A percentile compares a stretch with the other conserved stretches of the same genome.
These are phyloP conservation scores for Eragrostis curvula DNA, from an alignment of 176 grass and related monocot genomes.

Conservation along the genomic window DNA sequence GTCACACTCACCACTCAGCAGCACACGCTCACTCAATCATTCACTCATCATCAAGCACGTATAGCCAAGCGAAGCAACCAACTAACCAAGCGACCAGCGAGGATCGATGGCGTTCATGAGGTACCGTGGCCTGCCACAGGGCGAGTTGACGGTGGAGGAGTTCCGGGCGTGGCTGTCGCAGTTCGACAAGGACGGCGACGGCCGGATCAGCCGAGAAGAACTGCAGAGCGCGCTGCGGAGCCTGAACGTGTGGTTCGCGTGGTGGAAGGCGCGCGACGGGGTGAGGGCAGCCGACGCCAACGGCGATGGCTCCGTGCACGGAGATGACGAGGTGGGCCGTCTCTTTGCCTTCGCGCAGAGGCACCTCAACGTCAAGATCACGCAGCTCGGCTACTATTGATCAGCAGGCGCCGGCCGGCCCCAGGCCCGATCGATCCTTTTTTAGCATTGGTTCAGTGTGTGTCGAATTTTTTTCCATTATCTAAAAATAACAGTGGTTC, in stretches of 20 bases:
- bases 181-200: constrained; percentile 69
- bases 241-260: constrained; percentile 68
- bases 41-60: not conserved
- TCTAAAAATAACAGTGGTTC: not conserved
- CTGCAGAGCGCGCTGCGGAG: constrained; percentile 65
- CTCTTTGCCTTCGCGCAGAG: constrained; percentile 69
- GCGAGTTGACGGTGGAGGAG: constrained; percentile 68
- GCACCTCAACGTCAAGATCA: constrained; percentile 66
- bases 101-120: constrained; percentile 56
- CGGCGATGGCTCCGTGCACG: constrained; percentile 51
- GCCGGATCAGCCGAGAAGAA: constrained; percentile 66
- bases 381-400: constrained; percentile 40
- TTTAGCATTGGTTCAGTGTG: not conserved
- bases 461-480: no score
- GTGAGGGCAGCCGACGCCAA: constrained; percentile 58
- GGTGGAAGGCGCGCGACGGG: constrained; percentile 64
- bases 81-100: not conserved
- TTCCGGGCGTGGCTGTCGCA: constrained; percentile 81
- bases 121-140: constrained; percentile 55
- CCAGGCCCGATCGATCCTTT: not conserved
- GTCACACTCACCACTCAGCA: not conserved
- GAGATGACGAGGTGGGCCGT: constrained; percentile 39
- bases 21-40: not conserved
- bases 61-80: not conserved
- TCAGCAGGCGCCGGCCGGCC: no score